Evolutionary conservation across 208 protist species (phyloP).

Genomic region (Sergeia podlipaevii): DNA sequence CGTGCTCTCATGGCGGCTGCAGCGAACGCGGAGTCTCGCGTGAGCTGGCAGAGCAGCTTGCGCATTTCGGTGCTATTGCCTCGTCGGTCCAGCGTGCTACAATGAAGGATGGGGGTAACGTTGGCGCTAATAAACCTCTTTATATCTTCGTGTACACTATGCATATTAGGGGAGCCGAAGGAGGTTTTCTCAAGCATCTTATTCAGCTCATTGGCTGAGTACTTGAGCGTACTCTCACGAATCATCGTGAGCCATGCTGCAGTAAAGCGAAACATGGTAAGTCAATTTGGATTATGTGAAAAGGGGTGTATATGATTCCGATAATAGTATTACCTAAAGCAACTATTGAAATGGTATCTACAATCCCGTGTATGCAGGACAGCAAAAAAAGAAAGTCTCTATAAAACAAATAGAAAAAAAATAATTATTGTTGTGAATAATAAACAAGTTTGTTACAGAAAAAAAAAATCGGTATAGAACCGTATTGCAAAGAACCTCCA

Average conservation of each 20-base stretch:
- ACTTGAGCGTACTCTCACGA: conserved; percentile 16
- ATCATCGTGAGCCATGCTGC: conserved; percentile 9
- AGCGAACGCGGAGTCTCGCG: conserved; percentile 73
- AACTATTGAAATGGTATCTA: too few species aligned
- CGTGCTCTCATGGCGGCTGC: conserved; percentile 50
- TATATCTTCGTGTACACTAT: conserved; percentile 34
- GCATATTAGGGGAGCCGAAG: conserved; percentile 18
- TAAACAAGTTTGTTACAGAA: conserved; percentile 9
- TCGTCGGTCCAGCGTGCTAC: conserved; percentile 54
- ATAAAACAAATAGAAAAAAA: too few species aligned
- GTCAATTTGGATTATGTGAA: too few species aligned
- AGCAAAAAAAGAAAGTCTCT: too few species aligned
- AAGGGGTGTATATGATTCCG: too few species aligned
- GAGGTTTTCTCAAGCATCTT: conserved; percentile 32
- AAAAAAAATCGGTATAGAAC: too few species aligned
- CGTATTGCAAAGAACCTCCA: too few species aligned
- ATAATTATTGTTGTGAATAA: too few species aligned
- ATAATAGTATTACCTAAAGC: too few species aligned
- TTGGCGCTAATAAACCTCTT: conserved; percentile 50
- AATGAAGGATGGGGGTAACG: conserved; percentile 67
- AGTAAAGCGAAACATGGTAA: conserved; percentile 17
- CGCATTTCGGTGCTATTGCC: conserved; percentile 46
- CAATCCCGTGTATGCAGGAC: too few species aligned
- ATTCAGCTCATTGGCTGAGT: conserved; percentile 48
- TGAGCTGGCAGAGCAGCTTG: conserved; percentile 48